Conservation (phyloP, 2,329 filamentous ascomycete genomes). For the Colletotrichum sp. region DNA sequence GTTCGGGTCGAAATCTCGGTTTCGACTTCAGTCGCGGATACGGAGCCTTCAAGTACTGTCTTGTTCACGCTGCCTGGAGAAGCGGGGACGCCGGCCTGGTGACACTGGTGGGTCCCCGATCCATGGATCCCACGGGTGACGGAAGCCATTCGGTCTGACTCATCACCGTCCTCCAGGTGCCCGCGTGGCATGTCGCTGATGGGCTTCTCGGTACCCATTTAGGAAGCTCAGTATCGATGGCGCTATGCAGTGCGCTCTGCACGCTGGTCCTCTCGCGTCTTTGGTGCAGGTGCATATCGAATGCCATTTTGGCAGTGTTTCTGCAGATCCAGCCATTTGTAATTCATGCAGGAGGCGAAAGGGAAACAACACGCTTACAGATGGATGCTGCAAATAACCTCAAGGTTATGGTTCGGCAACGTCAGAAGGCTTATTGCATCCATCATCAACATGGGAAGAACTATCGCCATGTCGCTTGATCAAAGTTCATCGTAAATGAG, state of each 20-base stretch:
- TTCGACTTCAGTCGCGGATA: background rate
- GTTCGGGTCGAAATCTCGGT: background rate
- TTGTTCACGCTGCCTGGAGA: background rate
- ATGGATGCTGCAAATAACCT: background rate
- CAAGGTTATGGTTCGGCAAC: conserved; percentile 2
- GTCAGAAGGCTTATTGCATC: background rate
- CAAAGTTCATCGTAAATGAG: background rate
- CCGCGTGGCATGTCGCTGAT: background rate
- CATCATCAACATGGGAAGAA: background rate
- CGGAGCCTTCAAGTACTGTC: background rate
- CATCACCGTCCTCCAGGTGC: background rate
- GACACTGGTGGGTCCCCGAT: background rate
- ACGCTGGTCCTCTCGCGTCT: background rate
- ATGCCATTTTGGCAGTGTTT: background rate
- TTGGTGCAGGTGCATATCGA: background rate
- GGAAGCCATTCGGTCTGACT: conserved; percentile 10
- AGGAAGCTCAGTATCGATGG: background rate
- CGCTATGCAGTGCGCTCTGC: background rate
- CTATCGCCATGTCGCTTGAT: background rate
- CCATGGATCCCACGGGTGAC: background rate
- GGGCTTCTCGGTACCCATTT: background rate
- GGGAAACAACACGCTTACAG: background rate
- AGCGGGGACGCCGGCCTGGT: background rate
- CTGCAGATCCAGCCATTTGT: background rate
- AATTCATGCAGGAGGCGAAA: background rate